phyloP scores from a whole-genome alignment of 768 basidiomycete species.

The Exidia glandulosa region DNA sequence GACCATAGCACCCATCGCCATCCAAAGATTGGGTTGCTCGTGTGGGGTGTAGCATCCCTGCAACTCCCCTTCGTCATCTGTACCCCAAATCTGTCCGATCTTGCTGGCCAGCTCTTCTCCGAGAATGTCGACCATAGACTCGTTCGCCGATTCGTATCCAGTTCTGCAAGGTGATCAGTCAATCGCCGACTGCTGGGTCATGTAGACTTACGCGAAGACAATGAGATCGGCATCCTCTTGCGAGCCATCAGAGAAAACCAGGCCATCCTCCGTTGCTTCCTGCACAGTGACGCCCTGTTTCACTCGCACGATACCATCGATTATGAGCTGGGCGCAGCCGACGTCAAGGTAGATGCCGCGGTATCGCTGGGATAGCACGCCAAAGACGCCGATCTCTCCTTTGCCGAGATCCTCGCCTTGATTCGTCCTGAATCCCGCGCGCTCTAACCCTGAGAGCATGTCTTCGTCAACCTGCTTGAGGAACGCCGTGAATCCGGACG shows the following conservation, averaged over 20 bases:
- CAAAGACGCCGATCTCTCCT: background rate
- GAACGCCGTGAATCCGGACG: background rate
- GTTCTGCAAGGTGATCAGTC: background rate
- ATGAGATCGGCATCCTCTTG: slow-evolving; percentile 6
- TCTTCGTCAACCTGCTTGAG: background rate
- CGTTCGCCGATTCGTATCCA: background rate
- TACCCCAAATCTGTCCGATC: background rate
- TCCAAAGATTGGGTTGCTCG: background rate
- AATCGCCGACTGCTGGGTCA: background rate
- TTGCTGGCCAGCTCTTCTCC: background rate
- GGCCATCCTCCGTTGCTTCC: background rate
- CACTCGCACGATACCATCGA: slow-evolving; percentile 10
- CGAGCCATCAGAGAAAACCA: slow-evolving; percentile 8
- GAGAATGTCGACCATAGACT: background rate
- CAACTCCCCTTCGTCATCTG: slow-evolving; percentile 1
- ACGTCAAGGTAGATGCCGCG: slow-evolving; percentile 8
- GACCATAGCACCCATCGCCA: background rate
- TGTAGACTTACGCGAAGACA: slow-evolving; percentile 3
- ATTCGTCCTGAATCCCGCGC: background rate
- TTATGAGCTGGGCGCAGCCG: slow-evolving; percentile 12
- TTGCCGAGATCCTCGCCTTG: background rate
- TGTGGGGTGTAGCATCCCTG: background rate
- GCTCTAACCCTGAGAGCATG: background rate
- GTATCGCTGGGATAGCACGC: background rate
- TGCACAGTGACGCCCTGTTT: slow-evolving; percentile 10